Evolutionary conservation across 2,329 filamentous ascomycete genomes (phyloP).

Genomic region (Thielaviopsis populi): DNA sequence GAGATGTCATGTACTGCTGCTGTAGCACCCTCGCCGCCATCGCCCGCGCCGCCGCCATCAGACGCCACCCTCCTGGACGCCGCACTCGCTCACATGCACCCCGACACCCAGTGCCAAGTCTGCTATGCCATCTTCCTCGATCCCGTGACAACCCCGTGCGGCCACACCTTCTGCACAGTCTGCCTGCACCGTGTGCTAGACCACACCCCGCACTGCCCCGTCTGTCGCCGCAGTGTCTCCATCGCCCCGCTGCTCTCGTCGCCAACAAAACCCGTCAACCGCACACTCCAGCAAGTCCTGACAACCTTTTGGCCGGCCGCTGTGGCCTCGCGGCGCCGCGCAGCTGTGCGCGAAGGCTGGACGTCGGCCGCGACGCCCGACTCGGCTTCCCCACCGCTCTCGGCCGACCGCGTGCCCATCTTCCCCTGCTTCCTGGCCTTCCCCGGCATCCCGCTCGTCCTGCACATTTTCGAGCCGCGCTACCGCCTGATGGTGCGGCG

Average conservation of each 20-base stretch:
- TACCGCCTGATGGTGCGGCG: slow-evolving; percentile 82
- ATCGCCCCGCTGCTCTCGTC: slow-evolving; percentile 32
- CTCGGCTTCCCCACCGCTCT: slow-evolving; percentile 35
- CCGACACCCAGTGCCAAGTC: slow-evolving; percentile 75
- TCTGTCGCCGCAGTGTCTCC: slow-evolving; percentile 54
- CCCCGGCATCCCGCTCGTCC: slow-evolving; percentile 67
- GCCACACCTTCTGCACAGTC: slow-evolving; percentile 74
- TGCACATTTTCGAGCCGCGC: slow-evolving; percentile 85
- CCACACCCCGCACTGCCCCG: slow-evolving; percentile 62
- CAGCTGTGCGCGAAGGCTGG: slow-evolving; percentile 37
- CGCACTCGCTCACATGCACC: slow-evolving; percentile 45
- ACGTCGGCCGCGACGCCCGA: slow-evolving; percentile 32
- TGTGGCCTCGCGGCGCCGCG: slow-evolving; percentile 41
- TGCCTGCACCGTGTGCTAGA: slow-evolving; percentile 66
- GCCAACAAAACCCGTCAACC: slow-evolving; percentile 40
- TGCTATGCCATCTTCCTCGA: slow-evolving; percentile 73
- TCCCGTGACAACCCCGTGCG: slow-evolving; percentile 70
- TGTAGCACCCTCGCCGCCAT: background rate
- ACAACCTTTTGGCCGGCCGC: slow-evolving; percentile 54
- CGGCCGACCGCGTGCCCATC: slow-evolving; percentile 36
- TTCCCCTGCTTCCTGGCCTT: slow-evolving; percentile 76
- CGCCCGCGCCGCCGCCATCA: background rate
- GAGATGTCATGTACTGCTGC: too few species aligned
- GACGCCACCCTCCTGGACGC: slow-evolving; percentile 28
- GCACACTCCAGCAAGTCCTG: slow-evolving; percentile 46